Conservation (phyloP, 2,329 filamentous ascomycete species). For the Xylariaceae sp. region DNA sequence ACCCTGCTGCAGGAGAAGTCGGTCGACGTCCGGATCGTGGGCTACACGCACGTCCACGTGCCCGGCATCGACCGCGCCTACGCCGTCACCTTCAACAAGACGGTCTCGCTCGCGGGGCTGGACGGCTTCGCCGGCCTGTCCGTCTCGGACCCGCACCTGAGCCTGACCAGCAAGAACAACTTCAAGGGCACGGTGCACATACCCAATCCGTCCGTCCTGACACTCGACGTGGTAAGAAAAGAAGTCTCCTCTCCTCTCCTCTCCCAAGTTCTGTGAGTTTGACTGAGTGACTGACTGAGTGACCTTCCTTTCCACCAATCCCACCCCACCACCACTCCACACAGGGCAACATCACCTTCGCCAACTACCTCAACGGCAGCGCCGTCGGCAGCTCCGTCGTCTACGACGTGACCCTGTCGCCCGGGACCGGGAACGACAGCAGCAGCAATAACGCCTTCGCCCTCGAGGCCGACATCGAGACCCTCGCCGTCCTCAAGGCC, state of each 20-base stretch:
- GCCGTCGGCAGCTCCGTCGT: conserved; percentile 50
- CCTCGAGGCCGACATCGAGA: conserved; percentile 47
- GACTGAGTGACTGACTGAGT: no score
- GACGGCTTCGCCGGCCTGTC: conserved; percentile 49
- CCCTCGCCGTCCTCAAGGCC: conserved; percentile 38
- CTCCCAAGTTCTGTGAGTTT: no score
- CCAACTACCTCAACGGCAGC: conserved; percentile 44
- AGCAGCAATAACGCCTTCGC: conserved; percentile 46
- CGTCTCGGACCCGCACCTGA: conserved; percentile 43
- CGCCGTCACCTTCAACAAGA: conserved; percentile 49
- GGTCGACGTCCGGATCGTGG: conserved; percentile 42
- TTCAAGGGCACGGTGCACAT: conserved; percentile 53
- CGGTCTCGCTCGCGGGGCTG: conserved; percentile 40
- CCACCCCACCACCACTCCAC: not conserved
- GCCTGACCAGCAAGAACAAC: conserved; percentile 42
- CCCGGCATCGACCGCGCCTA: conserved; percentile 41
- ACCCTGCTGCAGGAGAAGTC: conserved; percentile 44
- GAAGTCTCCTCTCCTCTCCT: no score
- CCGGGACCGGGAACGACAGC: no score
- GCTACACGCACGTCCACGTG: conserved; percentile 44
- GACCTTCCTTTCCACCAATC: not conserved
- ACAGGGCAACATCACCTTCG: conserved; percentile 56
- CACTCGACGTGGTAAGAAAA: conserved; percentile 57
- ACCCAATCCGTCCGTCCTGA: conserved; percentile 56
- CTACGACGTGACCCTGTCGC: conserved; percentile 48